Evolutionary conservation across 2,329 filamentous ascomycete species (phyloP).

Genomic region (Arachnomyces sp.): DNA sequence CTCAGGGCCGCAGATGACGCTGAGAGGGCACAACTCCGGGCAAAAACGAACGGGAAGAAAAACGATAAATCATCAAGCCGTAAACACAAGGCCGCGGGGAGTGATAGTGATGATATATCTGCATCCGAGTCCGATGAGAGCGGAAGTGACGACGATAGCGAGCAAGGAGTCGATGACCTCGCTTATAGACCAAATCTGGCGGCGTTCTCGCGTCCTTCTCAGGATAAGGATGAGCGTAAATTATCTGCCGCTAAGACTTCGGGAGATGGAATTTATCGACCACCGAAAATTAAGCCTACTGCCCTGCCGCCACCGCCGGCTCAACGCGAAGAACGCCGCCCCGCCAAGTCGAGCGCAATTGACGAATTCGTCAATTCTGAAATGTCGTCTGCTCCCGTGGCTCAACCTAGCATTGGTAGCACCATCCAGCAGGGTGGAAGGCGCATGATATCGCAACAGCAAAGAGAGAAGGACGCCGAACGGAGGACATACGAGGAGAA

Average conservation of each 20-base stretch:
- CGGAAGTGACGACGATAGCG: slow-evolving; percentile 31
- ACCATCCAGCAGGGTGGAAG: slow-evolving; percentile 76
- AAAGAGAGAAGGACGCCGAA: slow-evolving; percentile 72
- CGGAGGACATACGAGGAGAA: slow-evolving; percentile 80
- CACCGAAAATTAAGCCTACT: slow-evolving; percentile 80
- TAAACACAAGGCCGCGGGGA: slow-evolving; percentile 22
- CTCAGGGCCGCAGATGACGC: slow-evolving; percentile 67
- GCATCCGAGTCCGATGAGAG: slow-evolving; percentile 25
- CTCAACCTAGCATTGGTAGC: slow-evolving; percentile 84
- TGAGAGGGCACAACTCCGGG: slow-evolving; percentile 23
- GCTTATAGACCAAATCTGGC: slow-evolving; percentile 56
- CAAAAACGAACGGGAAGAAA: slow-evolving; percentile 21
- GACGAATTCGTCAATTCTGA: slow-evolving; percentile 89
- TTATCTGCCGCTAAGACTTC: slow-evolving; percentile 20
- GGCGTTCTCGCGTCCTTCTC: slow-evolving; percentile 29
- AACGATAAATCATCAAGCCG: slow-evolving; percentile 15
- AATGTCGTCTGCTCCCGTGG: slow-evolving; percentile 70
- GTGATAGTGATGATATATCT: slow-evolving; percentile 21
- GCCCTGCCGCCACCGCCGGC: slow-evolving; percentile 60
- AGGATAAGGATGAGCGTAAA: slow-evolving; percentile 31
- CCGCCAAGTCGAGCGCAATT: slow-evolving; percentile 71
- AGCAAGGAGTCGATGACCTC: slow-evolving; percentile 51
- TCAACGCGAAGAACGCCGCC: slow-evolving; percentile 54
- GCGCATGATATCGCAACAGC: slow-evolving; percentile 66
- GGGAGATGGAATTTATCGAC: slow-evolving; percentile 69